Base-by-base conservation (phyloP, 768 basidiomycete genomes). In the Gloeostereum incarnatum region DNA sequence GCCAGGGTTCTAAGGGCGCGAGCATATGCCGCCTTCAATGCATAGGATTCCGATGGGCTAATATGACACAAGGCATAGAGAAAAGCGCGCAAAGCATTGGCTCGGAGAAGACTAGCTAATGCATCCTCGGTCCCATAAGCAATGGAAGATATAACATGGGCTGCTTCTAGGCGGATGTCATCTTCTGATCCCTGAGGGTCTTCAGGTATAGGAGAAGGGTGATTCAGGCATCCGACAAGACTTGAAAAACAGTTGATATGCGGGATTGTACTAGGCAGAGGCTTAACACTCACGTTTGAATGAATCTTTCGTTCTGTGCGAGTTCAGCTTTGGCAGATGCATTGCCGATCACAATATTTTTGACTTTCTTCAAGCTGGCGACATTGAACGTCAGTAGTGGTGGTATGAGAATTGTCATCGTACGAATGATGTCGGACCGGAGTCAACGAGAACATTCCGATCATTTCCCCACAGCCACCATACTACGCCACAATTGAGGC, bases 291-390 rank as follows among this genome's bases (percentile, higher is more conserved):
- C 47, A 82, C 78, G 60, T 65, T 45, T 65, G 61, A 13, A 88
- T 59, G 49, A 79, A 76, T 2, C 50, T 54, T 9, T 67, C 59
- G 46, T 88, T 80, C 30, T 64, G 57, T 1, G 77, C 73, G 1
- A 84, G 58, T 10, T 67, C 54, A 2, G 65, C 51, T 53, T 89
- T 89, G 1, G 81, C 81, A 0, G 75, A 71, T 0, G 82, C 84
- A 44, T 87, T 89, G 1, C 86, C 86, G 26, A 88, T 87, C 35
- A 87, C 79, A 1, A 66, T 54, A 55, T 88, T 88, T 59, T 87
- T 87, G 42, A 75, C 68, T 43, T 66, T 62, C 59, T 84, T 87
- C 45, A 86, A 71, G 36, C 56, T 57, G 13, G 63, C 45, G 25
- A 67, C 26, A 33, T 38, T 52, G 50, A 29, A 55, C 34, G 4